phyloP scores from a whole-genome alignment of 2,329 filamentous ascomycete species.

The Biscogniauxia mediterranea region DNA sequence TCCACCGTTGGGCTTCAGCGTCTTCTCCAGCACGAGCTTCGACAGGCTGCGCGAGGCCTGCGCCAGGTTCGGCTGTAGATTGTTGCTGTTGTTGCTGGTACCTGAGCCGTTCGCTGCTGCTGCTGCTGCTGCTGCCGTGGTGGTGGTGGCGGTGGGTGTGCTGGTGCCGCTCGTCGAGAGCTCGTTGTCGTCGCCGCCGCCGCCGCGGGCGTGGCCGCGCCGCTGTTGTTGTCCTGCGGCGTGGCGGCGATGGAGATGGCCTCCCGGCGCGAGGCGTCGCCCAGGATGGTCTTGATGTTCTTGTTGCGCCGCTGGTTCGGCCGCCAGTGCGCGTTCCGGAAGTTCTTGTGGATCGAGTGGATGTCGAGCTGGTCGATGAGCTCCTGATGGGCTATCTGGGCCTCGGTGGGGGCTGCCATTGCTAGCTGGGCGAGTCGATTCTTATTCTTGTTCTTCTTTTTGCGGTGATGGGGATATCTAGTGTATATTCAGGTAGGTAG shows the following conservation, averaged over 20 bases:
- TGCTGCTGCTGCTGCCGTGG: constrained; percentile 19
- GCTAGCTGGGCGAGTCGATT: constrained; percentile 23
- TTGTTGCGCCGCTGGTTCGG: constrained; percentile 96
- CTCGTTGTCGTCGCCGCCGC: constrained; percentile 44
- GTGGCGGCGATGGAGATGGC: constrained; percentile 76
- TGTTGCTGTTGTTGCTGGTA: constrained; percentile 27
- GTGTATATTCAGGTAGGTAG: too few species aligned
- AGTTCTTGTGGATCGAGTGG: constrained; percentile 79
- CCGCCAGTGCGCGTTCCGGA: constrained; percentile 88
- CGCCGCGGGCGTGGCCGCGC: constrained; percentile 68
- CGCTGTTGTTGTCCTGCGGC: constrained; percentile 72
- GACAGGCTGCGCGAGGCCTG: constrained; percentile 85
- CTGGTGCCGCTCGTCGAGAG: constrained; percentile 58
- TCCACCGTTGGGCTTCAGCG: constrained; percentile 47
- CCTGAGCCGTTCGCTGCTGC: constrained; percentile 25
- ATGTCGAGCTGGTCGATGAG: constrained; percentile 93
- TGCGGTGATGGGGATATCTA: neutral
- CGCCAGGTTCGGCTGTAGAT: constrained; percentile 68
- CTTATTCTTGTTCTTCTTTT: too few species aligned
- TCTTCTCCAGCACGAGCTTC: constrained; percentile 86
- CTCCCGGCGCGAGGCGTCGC: constrained; percentile 84
- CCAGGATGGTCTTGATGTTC: constrained; percentile 94
- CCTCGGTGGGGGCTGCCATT: constrained; percentile 66
- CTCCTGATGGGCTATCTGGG: constrained; percentile 75
- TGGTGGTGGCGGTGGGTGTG: constrained; percentile 49